Evolutionary conservation across 2,329 filamentous ascomycete genomes (phyloP).

Genomic region (Exophiala bonariae): DNA sequence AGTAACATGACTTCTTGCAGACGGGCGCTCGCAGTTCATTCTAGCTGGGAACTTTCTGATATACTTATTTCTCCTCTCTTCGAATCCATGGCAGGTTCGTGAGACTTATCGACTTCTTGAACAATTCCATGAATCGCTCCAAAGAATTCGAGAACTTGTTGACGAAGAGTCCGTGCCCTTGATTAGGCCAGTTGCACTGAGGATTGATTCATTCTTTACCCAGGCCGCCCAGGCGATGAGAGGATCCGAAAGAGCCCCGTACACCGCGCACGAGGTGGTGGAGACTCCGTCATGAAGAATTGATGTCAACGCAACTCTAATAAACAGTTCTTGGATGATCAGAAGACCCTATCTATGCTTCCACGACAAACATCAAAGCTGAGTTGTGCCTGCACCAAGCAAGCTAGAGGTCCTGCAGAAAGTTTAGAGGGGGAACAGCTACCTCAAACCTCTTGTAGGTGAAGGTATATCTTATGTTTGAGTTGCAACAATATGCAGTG

Average conservation of each 20-base stretch:
- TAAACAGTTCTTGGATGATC: too few species aligned
- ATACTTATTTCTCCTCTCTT: slow-evolving; percentile 48
- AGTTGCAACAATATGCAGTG: too few species aligned
- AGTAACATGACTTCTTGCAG: slow-evolving; percentile 20
- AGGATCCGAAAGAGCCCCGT: slow-evolving; percentile 6
- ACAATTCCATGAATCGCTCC: slow-evolving; percentile 29
- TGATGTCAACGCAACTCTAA: too few species aligned
- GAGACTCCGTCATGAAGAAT: slow-evolving; percentile 3
- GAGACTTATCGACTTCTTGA: slow-evolving; percentile 27
- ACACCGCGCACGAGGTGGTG: slow-evolving; percentile 1
- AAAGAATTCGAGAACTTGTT: slow-evolving; percentile 22
- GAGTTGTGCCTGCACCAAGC: too few species aligned
- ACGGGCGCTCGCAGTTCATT: slow-evolving; percentile 47
- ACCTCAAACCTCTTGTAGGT: too few species aligned
- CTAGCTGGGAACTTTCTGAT: slow-evolving; percentile 51
- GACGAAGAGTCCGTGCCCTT: slow-evolving; percentile 25
- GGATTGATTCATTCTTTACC: slow-evolving; percentile 30
- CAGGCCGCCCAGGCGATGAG: slow-evolving; percentile 26
- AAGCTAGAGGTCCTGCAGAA: too few species aligned
- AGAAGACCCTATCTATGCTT: too few species aligned
- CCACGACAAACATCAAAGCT: too few species aligned
- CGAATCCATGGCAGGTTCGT: slow-evolving; percentile 30
- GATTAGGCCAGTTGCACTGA: slow-evolving; percentile 27
- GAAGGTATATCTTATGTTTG: too few species aligned
- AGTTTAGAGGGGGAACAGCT: too few species aligned